These are phyloP conservation scores for Irpex sp. DNA, from an alignment of 1,284 basidiomycete species.

Conservation along the genomic window DNA sequence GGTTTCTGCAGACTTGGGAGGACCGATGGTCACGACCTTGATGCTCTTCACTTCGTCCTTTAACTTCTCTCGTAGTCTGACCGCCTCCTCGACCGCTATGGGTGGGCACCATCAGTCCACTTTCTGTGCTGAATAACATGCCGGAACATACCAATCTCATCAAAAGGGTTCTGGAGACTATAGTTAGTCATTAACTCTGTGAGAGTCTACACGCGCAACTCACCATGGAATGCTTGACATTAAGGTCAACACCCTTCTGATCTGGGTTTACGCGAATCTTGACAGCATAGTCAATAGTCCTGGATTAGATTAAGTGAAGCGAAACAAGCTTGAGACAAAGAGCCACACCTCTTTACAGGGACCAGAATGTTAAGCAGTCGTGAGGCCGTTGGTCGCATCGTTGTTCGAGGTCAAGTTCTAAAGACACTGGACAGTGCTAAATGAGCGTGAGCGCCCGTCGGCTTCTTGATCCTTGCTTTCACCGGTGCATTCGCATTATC, in stretches of 20 bases:
- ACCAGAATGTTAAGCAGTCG: slow-evolving; percentile 86
- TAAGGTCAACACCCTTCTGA: slow-evolving; percentile 90
- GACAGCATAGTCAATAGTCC: slow-evolving; percentile 81
- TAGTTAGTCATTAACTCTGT: background rate
- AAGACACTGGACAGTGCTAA: background rate
- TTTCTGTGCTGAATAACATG: background rate
- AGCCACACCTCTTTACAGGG: slow-evolving; percentile 80
- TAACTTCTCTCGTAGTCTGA: slow-evolving; percentile 85
- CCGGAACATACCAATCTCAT: slow-evolving; percentile 83
- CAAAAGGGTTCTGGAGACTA: slow-evolving; percentile 85
- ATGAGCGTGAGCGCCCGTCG: background rate
- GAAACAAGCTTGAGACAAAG: slow-evolving; percentile 12
- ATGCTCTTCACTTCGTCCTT: slow-evolving; percentile 79
- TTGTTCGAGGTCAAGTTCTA: slow-evolving; percentile 4
- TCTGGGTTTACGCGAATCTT: slow-evolving; percentile 94
- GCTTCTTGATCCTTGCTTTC: background rate
- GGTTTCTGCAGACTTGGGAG: slow-evolving; percentile 86
- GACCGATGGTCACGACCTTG: slow-evolving; percentile 91
- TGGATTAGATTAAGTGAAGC: slow-evolving; percentile 23
- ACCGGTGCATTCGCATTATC: background rate
- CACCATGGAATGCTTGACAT: slow-evolving; percentile 98
- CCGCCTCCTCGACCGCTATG: slow-evolving; percentile 95
- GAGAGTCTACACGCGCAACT: slow-evolving; percentile 18
- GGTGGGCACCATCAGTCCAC: background rate
- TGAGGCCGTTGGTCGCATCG: slow-evolving; percentile 72